These are phyloP conservation scores for Emericellopsis cladophorae DNA, from an alignment of 2,329 filamentous ascomycete genomes.

Conservation along the genomic window DNA sequence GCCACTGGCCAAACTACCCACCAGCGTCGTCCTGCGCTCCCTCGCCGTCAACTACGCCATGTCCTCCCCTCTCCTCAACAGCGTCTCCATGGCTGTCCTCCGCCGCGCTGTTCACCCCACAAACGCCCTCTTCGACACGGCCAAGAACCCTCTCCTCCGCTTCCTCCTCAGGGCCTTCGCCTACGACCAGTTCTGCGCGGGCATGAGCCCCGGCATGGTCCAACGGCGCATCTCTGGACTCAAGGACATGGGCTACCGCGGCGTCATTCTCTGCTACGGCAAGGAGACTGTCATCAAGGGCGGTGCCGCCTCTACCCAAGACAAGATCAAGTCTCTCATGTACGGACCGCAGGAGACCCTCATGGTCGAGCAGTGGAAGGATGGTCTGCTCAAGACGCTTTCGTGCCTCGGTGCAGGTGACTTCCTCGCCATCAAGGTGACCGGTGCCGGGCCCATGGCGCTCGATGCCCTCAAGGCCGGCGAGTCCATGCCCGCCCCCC, in stretches of 20 bases:
- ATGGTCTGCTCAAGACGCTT: neutral
- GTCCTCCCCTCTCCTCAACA: neutral
- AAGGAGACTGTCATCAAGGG: slow-evolving; percentile 25
- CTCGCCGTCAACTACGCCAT: neutral
- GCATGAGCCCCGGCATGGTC: slow-evolving; percentile 33
- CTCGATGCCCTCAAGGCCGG: slow-evolving; percentile 48
- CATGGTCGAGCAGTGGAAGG: slow-evolving; percentile 1
- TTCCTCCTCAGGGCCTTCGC: slow-evolving; percentile 29
- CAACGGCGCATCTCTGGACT: slow-evolving; percentile 28
- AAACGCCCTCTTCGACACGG: slow-evolving; percentile 29
- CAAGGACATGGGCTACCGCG: slow-evolving; percentile 34
- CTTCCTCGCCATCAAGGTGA: slow-evolving; percentile 55
- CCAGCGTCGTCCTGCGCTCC: neutral
- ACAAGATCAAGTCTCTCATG: neutral
- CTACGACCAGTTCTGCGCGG: slow-evolving; percentile 45
- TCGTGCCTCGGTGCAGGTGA: slow-evolving; percentile 22
- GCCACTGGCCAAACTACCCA: neutral
- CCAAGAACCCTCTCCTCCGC: slow-evolving; percentile 23
- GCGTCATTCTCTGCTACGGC: slow-evolving; percentile 40
- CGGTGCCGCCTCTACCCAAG: too few relatives aligned
- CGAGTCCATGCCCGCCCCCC: slow-evolving; percentile 42
- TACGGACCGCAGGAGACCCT: neutral
- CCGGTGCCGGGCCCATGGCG: slow-evolving; percentile 59
- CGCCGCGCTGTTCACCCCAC: slow-evolving; percentile 8
- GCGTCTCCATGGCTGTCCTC: neutral